These are phyloP conservation scores for Aphanocladium album DNA, from an alignment of 2,329 filamentous ascomycete genomes.

Conservation along the genomic window DNA sequence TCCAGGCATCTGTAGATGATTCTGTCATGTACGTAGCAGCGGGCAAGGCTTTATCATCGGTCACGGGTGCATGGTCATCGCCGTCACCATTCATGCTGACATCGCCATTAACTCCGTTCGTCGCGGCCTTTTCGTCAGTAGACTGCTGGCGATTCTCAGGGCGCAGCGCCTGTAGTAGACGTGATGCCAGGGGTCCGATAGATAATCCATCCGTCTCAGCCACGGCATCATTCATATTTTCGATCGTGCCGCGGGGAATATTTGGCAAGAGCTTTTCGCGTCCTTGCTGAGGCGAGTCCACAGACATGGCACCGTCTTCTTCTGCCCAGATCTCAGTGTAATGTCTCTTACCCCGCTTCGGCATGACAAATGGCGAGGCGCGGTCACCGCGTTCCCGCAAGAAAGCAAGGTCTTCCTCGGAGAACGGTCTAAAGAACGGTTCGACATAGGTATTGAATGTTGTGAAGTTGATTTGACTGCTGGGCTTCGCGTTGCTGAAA, in stretches of 20 bases:
- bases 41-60: slow-evolving; percentile 42
- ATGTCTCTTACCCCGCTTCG: slow-evolving; percentile 74
- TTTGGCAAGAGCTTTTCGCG: slow-evolving; percentile 70
- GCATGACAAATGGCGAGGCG: slow-evolving; percentile 76
- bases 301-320: slow-evolving; percentile 75
- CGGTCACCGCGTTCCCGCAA: slow-evolving; percentile 86
- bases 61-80: slow-evolving; percentile 33
- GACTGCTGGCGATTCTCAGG: slow-evolving; percentile 60
- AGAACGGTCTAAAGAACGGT: slow-evolving; percentile 81
- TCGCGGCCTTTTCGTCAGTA: slow-evolving; percentile 54
- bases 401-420: slow-evolving; percentile 91
- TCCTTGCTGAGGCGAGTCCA: slow-evolving; percentile 60
- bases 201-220: slow-evolving; percentile 86
- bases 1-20: slow-evolving; percentile 70
- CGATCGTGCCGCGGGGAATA: slow-evolving; percentile 77
- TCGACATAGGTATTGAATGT: slow-evolving; percentile 93
- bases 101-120: slow-evolving; percentile 51
- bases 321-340: slow-evolving; percentile 93
- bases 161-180: slow-evolving; percentile 74
- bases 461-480: slow-evolving; percentile 87
- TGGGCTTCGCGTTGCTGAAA: slow-evolving; percentile 89
- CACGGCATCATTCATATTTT: slow-evolving; percentile 80
- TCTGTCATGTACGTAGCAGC: slow-evolving; percentile 78
- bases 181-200: slow-evolving; percentile 76
- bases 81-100: slow-evolving; percentile 47